Evolutionary conservation across 306 rosid genomes (phyloP).

Genomic region (Vachellia collinsii): DNA sequence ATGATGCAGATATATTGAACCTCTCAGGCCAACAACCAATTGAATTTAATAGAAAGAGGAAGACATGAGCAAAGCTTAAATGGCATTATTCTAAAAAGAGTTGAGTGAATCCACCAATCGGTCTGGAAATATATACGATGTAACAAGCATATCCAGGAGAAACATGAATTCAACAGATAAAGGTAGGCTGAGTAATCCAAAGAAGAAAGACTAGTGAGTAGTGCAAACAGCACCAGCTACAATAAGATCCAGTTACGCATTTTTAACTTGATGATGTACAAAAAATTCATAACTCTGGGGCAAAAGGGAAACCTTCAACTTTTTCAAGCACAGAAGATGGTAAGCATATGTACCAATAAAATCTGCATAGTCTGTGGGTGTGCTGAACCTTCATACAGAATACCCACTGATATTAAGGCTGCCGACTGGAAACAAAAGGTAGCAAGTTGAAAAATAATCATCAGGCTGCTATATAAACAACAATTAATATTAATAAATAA

Average conservation of each 20-base stretch:
- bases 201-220: slow-evolving; percentile 24
- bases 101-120: neutral
- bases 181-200: slow-evolving; percentile 5
- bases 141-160: slow-evolving; percentile 6
- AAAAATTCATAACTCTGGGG: slow-evolving; percentile 8
- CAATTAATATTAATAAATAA: slow-evolving; percentile 1
- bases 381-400: slow-evolving; percentile 91
- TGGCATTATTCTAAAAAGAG: neutral
- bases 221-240: slow-evolving; percentile 14
- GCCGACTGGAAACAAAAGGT: slow-evolving; percentile 69
- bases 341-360: slow-evolving; percentile 70
- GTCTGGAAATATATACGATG: neutral
- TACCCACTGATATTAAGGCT: slow-evolving; percentile 87
- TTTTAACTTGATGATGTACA: slow-evolving; percentile 19
- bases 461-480: slow-evolving; percentile 20
- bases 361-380: slow-evolving; percentile 91
- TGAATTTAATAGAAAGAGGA: slow-evolving; percentile 13
- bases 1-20: slow-evolving; percentile 27
- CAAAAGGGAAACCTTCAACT: slow-evolving; percentile 1
- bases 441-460: slow-evolving; percentile 34
- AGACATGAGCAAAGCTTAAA: neutral
- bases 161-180: neutral
- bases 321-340: slow-evolving; percentile 24
- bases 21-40: slow-evolving; percentile 11
- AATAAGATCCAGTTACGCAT: neutral